Percentiles rank a stretch among this genome's conserved stretches.
Conservation (phyloP, 2,329 filamentous ascomycete species). For the Bipolaris cookei region DNA sequence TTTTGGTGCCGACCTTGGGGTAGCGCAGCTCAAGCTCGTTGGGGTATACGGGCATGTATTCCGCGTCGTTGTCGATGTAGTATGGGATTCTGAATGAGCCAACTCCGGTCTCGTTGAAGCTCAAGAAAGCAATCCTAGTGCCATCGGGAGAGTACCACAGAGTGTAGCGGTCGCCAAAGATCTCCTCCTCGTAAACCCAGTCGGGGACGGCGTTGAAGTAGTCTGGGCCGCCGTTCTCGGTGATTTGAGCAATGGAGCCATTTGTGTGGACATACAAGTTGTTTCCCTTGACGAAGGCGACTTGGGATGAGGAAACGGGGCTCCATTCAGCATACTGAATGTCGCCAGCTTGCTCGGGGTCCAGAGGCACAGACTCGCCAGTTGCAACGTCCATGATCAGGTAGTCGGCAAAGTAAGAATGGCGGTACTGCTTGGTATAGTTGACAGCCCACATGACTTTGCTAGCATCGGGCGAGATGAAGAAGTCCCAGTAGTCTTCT, state of each 20-base stretch:
- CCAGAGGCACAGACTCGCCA: slow-evolving; percentile 61
- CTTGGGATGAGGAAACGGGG: slow-evolving; percentile 60
- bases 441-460: slow-evolving; percentile 69
- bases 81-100: slow-evolving; percentile 70
- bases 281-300: slow-evolving; percentile 72
- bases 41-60: slow-evolving; percentile 66
- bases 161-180: slow-evolving; percentile 59
- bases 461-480: slow-evolving; percentile 65
- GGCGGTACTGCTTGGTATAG: slow-evolving; percentile 70
- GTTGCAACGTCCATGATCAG: slow-evolving; percentile 67
- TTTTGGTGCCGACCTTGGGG: slow-evolving; percentile 71
- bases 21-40: slow-evolving; percentile 68
- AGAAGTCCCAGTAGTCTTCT: slow-evolving; percentile 62
- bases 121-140: slow-evolving; percentile 61
- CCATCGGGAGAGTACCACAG: slow-evolving; percentile 66
- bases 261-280: slow-evolving; percentile 66
- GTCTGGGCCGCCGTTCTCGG: slow-evolving; percentile 65
- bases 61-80: slow-evolving; percentile 65
- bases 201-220: slow-evolving; percentile 68
- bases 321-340: slow-evolving; percentile 71
- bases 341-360: slow-evolving; percentile 66
- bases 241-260: slow-evolving; percentile 63
- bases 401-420: slow-evolving; percentile 73
- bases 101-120: slow-evolving; percentile 70
- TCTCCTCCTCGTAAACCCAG: slow-evolving; percentile 69